Evolutionary conservation across 345 rosid species (phyloP).

Genomic region (Orychophragmus violaceus): DNA sequence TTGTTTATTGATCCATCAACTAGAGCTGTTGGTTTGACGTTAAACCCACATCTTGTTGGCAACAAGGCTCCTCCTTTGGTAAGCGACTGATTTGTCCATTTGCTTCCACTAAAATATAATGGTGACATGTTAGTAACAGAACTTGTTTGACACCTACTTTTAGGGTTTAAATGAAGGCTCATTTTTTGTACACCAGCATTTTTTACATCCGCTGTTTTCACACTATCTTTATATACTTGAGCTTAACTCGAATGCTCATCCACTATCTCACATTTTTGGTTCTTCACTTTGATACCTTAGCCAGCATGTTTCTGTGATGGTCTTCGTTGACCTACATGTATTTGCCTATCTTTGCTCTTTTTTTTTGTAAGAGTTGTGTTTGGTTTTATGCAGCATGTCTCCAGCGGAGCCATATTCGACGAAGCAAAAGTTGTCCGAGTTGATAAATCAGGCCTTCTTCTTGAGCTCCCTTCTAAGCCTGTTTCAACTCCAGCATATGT

Average conservation of each 20-base stretch:
- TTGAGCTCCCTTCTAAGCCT: constrained; percentile 74
- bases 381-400: constrained; percentile 53
- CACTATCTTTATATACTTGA: neutral
- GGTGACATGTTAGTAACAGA: neutral
- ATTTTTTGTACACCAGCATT: neutral
- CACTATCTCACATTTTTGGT: neutral
- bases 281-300: constrained; percentile 2
- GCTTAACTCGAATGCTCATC: constrained; percentile 1
- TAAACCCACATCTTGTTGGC: constrained; percentile 75
- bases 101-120: neutral
- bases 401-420: constrained; percentile 73
- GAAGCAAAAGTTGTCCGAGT: constrained; percentile 76
- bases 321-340: neutral
- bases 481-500: constrained; percentile 68
- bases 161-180: neutral
- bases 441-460: constrained; percentile 80
- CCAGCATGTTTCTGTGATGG: neutral
- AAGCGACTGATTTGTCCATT: constrained; percentile 29
- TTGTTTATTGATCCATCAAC: constrained; percentile 85
- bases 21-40: constrained; percentile 92
- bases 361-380: neutral
- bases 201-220: neutral
- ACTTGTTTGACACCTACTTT: constrained; percentile 1
- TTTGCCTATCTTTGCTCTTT: neutral
- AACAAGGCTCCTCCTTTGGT: constrained; percentile 75